Percentiles rank a stretch among this genome's conserved stretches.
phyloP scores from a whole-genome alignment of 257 asterid species.

The Leptodermis oblonga region DNA sequence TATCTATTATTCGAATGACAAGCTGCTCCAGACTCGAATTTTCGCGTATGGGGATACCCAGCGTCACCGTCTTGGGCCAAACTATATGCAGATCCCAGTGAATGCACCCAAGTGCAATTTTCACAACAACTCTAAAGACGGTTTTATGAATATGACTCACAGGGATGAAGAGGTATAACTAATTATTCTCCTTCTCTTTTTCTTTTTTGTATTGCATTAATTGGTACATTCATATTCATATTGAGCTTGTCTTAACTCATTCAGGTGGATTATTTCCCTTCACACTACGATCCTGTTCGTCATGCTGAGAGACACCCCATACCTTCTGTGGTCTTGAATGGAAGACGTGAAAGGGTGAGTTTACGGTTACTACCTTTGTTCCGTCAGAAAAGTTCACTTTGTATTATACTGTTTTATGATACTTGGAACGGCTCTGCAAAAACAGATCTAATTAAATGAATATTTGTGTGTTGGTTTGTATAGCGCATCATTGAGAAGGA shows the following conservation, averaged over 20 bases:
- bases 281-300: neutral
- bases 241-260: neutral
- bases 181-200: neutral
- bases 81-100: constrained; percentile 49
- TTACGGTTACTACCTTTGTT: neutral
- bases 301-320: constrained; percentile 3
- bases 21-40: constrained; percentile 43
- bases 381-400: neutral
- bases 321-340: neutral
- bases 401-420: neutral
- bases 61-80: constrained; percentile 52
- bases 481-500: neutral
- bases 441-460: too few relatives aligned
- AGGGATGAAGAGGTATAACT: constrained; percentile 48
- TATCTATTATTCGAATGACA: constrained; percentile 42
- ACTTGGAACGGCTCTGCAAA: too few relatives aligned
- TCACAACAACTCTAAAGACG: constrained; percentile 51
- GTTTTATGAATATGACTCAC: constrained; percentile 49
- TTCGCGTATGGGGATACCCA: constrained; percentile 48
- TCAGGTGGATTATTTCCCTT: constrained; percentile 5
- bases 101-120: constrained; percentile 51
- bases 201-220: neutral
- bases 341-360: neutral
- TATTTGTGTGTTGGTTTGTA: neutral
- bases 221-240: neutral